Conservation (phyloP, 257 asterid genomes). For the Ilex asprella region DNA sequence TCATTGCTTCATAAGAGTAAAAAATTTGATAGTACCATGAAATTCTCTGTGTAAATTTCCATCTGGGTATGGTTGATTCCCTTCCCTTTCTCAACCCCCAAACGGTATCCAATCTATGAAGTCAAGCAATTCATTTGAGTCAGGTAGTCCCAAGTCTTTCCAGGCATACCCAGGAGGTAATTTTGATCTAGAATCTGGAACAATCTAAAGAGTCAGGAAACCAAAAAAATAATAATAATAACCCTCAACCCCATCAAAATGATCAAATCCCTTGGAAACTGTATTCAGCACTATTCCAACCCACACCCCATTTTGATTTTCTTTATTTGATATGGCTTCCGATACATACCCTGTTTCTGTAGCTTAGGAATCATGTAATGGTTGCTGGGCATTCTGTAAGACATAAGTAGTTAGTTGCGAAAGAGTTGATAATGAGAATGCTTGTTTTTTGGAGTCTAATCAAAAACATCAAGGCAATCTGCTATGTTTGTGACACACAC, state of each 20-base stretch:
- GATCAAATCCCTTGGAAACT: neutral
- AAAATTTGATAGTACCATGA: no score
- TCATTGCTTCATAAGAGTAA: neutral
- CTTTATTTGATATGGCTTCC: neutral
- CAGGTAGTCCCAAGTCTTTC: neutral
- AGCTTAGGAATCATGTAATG: neutral
- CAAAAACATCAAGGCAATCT: neutral
- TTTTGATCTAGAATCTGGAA: neutral
- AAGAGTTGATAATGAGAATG: neutral
- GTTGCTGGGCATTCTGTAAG: neutral
- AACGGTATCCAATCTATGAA: neutral
- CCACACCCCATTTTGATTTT: neutral
- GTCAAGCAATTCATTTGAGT: neutral
- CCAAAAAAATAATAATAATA: neutral
- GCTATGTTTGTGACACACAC: neutral
- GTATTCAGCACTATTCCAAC: neutral
- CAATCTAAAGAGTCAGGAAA: neutral
- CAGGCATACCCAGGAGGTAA: neutral
- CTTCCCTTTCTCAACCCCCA: neutral
- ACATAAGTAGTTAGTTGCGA: neutral
- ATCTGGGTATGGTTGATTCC: no score
- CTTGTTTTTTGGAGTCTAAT: neutral
- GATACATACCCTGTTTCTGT: neutral
- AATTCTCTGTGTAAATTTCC: no score
- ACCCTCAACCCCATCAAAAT: neutral